Evolutionary conservation across 305 asterid species (phyloP).

Genomic region (Fraxinus velutina): DNA sequence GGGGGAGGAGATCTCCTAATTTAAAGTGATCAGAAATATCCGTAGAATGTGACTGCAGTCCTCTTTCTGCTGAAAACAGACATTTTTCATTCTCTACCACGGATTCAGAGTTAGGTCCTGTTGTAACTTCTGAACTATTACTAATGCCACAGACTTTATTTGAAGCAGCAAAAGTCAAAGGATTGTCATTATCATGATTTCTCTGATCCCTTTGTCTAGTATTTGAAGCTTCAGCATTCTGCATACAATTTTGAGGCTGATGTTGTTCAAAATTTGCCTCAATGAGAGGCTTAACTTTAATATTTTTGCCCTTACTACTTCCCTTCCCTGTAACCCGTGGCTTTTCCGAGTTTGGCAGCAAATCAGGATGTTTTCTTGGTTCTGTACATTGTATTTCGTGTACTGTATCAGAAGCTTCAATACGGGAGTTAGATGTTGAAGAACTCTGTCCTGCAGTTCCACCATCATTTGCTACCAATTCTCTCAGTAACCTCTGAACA

Average conservation of each 20-base stretch:
- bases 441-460: slow-evolving; percentile 47
- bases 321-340: slow-evolving; percentile 56
- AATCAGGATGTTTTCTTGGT: slow-evolving; percentile 38
- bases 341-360: slow-evolving; percentile 32
- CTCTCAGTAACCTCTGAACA: slow-evolving; percentile 83
- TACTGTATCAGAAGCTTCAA: slow-evolving; percentile 34
- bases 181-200: slow-evolving; percentile 4
- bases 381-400: slow-evolving; percentile 24
- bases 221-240: slow-evolving; percentile 30
- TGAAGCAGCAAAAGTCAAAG: slow-evolving; percentile 26
- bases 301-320: slow-evolving; percentile 42
- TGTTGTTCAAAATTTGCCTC: slow-evolving; percentile 27
- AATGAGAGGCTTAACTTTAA: slow-evolving; percentile 28
- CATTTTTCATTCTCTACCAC: slow-evolving; percentile 31
- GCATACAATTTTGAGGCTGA: slow-evolving; percentile 28
- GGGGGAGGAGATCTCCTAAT: slow-evolving; percentile 25
- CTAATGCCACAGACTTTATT: slow-evolving; percentile 23
- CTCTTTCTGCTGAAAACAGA: slow-evolving; percentile 32
- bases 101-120: slow-evolving; percentile 31
- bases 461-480: slow-evolving; percentile 69
- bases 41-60: slow-evolving; percentile 29
- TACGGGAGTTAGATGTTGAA: slow-evolving; percentile 32
- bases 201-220: slow-evolving; percentile 30
- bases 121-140: slow-evolving; percentile 29
- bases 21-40: slow-evolving; percentile 35